Conservation (phyloP, 805 yeast species). For the Torulaspora gathmanii region DNA sequence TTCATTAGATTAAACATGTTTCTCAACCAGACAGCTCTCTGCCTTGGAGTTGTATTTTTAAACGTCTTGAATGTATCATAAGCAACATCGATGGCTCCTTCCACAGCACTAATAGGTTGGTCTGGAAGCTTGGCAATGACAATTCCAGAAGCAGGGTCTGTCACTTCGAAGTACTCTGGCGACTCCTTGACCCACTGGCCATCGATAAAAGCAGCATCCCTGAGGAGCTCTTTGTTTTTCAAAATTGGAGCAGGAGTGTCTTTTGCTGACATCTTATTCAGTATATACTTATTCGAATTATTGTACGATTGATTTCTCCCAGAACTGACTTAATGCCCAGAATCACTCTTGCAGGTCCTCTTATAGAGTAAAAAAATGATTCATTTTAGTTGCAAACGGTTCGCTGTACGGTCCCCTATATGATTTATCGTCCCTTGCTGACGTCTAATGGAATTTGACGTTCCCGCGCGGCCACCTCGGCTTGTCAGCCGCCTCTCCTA, state of each 20-base stretch:
- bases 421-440: background rate
- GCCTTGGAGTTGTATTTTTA: constrained; percentile 46
- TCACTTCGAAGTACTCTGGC: constrained; percentile 53
- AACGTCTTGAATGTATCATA: constrained; percentile 43
- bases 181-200: constrained; percentile 63
- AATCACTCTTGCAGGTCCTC: background rate
- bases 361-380: too few species aligned
- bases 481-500: background rate
- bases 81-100: constrained; percentile 50
- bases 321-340: background rate
- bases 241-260: constrained; percentile 29
- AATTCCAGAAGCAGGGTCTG: constrained; percentile 70
- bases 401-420: background rate
- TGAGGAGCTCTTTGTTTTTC: constrained; percentile 48
- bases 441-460: background rate
- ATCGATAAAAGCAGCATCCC: constrained; percentile 59
- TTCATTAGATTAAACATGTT: constrained; percentile 47
- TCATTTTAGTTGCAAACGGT: background rate
- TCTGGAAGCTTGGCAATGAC: constrained; percentile 57
- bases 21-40: constrained; percentile 49
- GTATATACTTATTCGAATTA: background rate
- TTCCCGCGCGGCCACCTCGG: constrained; percentile 1
- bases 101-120: constrained; percentile 55
- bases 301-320: background rate
- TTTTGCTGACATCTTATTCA: constrained; percentile 6